phyloP scores from a whole-genome alignment of 371 early-diverging fungal species.

The Mucor lusitanicus region DNA sequence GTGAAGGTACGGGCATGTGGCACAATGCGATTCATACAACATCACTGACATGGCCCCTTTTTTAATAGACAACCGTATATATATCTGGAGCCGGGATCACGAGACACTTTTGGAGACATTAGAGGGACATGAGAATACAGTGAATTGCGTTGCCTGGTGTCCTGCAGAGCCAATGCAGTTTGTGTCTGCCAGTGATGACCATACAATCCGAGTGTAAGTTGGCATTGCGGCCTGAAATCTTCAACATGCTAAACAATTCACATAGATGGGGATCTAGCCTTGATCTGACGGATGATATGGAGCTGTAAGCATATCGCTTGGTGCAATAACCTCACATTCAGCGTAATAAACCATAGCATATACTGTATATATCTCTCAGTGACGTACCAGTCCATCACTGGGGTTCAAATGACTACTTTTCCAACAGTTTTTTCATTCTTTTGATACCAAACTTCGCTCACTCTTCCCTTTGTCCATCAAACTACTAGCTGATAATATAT shows the following conservation, averaged over 20 bases:
- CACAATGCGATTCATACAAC: neutral
- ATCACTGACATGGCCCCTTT: neutral
- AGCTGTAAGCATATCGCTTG: neutral
- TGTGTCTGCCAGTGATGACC: constrained; percentile 94
- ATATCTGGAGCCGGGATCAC: constrained; percentile 91
- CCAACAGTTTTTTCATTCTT: neutral
- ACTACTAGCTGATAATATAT: neutral
- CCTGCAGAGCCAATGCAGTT: constrained; percentile 66
- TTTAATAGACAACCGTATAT: constrained; percentile 69
- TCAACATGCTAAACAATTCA: neutral
- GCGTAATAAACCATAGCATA: no score
- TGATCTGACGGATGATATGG: neutral
- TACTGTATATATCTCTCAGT: neutral
- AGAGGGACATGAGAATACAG: constrained; percentile 80
- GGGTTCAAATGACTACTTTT: constrained; percentile 2
- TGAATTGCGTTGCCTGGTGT: constrained; percentile 89
- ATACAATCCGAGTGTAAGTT: constrained; percentile 88
- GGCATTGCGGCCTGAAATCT: neutral
- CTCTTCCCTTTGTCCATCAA: neutral
- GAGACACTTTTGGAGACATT: constrained; percentile 75
- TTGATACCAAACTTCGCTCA: neutral
- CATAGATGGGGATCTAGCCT: neutral
- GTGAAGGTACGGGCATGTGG: constrained; percentile 66
- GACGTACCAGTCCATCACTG: neutral
- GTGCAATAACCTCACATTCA: neutral